Conservation (phyloP, 179 eudicot species). For the Silene coronaria region DNA sequence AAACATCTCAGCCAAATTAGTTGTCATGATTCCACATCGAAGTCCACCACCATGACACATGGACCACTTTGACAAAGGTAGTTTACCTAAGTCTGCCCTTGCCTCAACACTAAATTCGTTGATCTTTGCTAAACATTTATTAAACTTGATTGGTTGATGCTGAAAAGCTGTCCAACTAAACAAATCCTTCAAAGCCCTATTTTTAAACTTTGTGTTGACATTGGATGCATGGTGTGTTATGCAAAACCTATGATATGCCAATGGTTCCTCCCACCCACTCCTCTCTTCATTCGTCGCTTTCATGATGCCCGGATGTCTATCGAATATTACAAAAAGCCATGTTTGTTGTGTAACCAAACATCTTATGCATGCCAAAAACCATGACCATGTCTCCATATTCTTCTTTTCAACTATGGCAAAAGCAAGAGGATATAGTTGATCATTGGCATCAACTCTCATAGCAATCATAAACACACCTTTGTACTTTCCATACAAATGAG, state of each 20-base stretch:
- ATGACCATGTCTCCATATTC: too few species aligned
- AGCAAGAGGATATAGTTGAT: background rate
- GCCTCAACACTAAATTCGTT: too few species aligned
- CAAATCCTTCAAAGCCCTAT: too few species aligned
- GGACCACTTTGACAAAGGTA: background rate
- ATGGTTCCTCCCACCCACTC: background rate
- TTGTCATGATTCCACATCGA: too few species aligned
- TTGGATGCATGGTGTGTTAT: too few species aligned
- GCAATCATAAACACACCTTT: background rate
- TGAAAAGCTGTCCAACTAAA: too few species aligned
- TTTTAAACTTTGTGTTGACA: too few species aligned
- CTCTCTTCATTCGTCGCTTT: background rate
- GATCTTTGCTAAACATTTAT: too few species aligned
- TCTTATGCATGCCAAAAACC: too few species aligned
- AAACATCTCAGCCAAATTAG: background rate
- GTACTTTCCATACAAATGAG: background rate
- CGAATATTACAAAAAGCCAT: background rate
- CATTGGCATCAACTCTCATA: background rate
- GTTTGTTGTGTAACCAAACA: background rate
- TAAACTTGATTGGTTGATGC: too few species aligned
- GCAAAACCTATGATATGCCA: background rate
- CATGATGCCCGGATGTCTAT: too few species aligned
- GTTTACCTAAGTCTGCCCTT: too few species aligned
- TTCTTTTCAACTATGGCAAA: background rate
- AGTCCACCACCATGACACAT: background rate